These are phyloP conservation scores for Phylloporus gajari DNA, from an alignment of 1,284 basidiomycete genomes.

Conservation along the genomic window DNA sequence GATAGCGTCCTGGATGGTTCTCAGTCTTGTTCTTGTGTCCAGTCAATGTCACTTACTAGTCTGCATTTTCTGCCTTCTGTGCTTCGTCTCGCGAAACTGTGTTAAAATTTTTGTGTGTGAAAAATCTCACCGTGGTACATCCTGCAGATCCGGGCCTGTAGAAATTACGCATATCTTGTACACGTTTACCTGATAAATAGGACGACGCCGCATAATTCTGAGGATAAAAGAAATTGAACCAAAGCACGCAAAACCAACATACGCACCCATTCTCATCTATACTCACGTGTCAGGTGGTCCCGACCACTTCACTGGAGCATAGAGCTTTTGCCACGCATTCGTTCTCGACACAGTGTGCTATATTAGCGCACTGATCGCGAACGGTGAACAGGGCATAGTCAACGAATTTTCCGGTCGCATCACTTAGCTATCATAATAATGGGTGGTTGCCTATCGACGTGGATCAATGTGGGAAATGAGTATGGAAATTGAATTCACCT, in stretches of 20 bases:
- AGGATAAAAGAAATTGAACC: background rate
- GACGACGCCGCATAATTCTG: background rate
- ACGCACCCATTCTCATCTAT: no score
- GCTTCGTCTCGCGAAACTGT: background rate
- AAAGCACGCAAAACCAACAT: background rate
- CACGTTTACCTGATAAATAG: background rate
- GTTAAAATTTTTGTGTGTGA: background rate
- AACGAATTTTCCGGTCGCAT: background rate
- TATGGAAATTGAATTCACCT: background rate
- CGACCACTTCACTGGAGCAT: background rate
- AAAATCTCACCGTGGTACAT: background rate
- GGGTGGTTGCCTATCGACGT: background rate
- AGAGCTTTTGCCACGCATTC: background rate
- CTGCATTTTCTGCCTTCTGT: background rate
- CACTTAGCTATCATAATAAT: background rate
- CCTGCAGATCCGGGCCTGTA: background rate
- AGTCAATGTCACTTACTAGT: background rate
- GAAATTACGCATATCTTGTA: slow-evolving; percentile 1
- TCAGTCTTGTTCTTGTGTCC: background rate
- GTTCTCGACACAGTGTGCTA: background rate
- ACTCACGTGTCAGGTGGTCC: no score
- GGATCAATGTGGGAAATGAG: background rate
- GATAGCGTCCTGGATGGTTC: background rate
- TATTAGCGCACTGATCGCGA: background rate
- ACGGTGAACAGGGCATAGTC: background rate